Evolutionary conservation across 805 yeast genomes (phyloP), one percentile per base, ranked within the genome.

Genomic region (Cyberlindnera mycetangii): DNA sequence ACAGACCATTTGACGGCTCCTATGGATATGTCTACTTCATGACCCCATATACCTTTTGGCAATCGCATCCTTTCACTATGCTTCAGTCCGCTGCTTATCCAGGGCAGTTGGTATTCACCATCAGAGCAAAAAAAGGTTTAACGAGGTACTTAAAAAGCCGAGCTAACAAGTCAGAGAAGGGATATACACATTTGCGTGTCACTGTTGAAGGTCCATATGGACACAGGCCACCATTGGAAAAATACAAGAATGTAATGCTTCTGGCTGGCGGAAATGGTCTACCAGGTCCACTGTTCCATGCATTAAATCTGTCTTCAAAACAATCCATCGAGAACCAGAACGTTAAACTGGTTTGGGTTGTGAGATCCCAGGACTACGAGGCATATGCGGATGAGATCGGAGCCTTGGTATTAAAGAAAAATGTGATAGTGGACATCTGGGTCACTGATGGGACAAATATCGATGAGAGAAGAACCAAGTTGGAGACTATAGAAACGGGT

Each of bases 11-110:
- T 72, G 67, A 66, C 32, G 85, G 87, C 22, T 68, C 75, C 14
- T 78, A 66, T 58, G 78, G 73, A 1, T 84, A 69, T 54, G 62
- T 86, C 30, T 74, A 81, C 63, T 79, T 84, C 59, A 50, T 81
- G 45, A 66, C 75, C 35, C 69, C 74, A 16, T 57, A 64, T 3
- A 63, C 71, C 31, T 79, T 82, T 60, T 82, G 83, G 81, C 88
- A 84, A 59, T 76, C 84, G 5, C 89, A 85, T 60, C 92, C 92
- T 4, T 84, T 86, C 64, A 81, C 90, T 1, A 61, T 77, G 7
- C 65, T 76, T 32, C 71, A 70, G 39, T 64, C 75, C 4, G 61
- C 60, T 7, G 60, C 64, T 2, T 61, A 66, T 35, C 65, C 66
- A 31, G 65, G 68, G 48, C 61, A 64, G 37, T 56, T 78, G 9